Evolutionary conservation across 345 rosid species (phyloP), one percentile per base, ranked within the genome.

Genomic region (Ricinus communis): DNA sequence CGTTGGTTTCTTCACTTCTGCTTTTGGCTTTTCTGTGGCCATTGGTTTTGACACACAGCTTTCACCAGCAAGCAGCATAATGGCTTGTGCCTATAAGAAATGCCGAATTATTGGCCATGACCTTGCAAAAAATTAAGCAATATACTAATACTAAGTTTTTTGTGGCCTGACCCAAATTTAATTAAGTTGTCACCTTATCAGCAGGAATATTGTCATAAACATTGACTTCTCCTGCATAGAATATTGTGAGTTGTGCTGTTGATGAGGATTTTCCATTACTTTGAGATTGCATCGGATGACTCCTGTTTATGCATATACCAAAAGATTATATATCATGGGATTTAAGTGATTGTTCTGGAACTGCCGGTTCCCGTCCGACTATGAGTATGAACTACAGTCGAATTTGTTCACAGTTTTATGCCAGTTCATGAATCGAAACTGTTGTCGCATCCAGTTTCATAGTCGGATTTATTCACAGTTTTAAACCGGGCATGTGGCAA

Each of bases 31-130:
- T 51, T 58, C 72, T 8, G 25, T 10, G 19, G 56, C 52, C 18
- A n/a, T 9, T 40, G 77, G 71, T 51, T 65, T 82, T 14, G 79
- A 24, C 24, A 56, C 51, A 49, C 71, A 71, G 33, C 76, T 73
- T 63, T 80, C 79, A 10, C 71, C 70, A 2, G 85, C 85, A n/a
- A 77, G 82, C 57, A 74, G 75, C 82, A 79, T 70, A 22, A 84
- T 77, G 65, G 79, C 80, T 68, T 81, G 77, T 8, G 81, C 84
- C 87, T 83, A 59, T 21, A 51, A 12, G 47, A 43, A 43, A 33
- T 33, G 6, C 38, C 38, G 6, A 33, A 2, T 33, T 33, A 33
- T 33, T 33, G 6, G 38, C 38, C 38, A 6, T 33, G 8, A 43
- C 8, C 11, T 43, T 43, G 47, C 8, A 43, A 43, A 3, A 3